A percentile compares a stretch with the other conserved stretches of the same genome.
These are phyloP conservation scores for Chlamydomonas sp. DNA, from an alignment of 139 green algal species.

Conservation along the genomic window DNA sequence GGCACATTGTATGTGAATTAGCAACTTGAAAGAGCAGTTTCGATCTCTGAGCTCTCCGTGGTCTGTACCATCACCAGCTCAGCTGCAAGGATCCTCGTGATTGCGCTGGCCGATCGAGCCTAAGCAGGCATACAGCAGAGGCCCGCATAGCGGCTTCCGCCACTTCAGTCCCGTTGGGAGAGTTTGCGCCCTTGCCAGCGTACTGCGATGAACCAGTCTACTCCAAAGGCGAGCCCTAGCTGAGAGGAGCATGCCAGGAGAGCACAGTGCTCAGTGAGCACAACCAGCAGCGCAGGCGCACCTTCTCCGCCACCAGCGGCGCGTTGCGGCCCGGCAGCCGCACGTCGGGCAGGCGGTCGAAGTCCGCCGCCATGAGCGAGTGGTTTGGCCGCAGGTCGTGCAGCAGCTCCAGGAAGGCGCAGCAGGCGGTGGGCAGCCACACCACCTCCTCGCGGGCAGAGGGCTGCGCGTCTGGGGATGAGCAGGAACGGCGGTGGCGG, in stretches of 20 bases:
- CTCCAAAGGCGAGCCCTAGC: not conserved
- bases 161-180: too few relatives aligned
- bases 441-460: conserved; percentile 45
- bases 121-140: too few relatives aligned
- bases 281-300: not conserved
- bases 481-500: not conserved
- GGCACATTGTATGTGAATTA: not conserved
- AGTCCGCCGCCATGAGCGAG: conserved; percentile 85
- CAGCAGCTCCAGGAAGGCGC: conserved; percentile 79
- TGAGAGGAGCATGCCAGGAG: not conserved
- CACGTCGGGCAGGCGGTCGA: conserved; percentile 86
- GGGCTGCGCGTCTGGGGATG: conserved; percentile 25
- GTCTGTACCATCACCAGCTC: too few relatives aligned
- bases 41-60: too few relatives aligned
- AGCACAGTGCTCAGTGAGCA: too few relatives aligned
- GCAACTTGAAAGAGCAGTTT: too few relatives aligned
- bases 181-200: too few relatives aligned
- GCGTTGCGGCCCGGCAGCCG: conserved; percentile 73
- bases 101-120: too few relatives aligned
- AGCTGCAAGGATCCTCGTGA: too few relatives aligned
- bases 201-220: too few relatives aligned
- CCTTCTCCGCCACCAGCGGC: conserved; percentile 81
- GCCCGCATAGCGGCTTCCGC: too few relatives aligned
- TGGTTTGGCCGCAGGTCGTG: conserved; percentile 74
- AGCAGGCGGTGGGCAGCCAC: conserved; percentile 73